Conservation (phyloP, 352 stramenopile species). For the Saprolegnia diclina region DNA sequence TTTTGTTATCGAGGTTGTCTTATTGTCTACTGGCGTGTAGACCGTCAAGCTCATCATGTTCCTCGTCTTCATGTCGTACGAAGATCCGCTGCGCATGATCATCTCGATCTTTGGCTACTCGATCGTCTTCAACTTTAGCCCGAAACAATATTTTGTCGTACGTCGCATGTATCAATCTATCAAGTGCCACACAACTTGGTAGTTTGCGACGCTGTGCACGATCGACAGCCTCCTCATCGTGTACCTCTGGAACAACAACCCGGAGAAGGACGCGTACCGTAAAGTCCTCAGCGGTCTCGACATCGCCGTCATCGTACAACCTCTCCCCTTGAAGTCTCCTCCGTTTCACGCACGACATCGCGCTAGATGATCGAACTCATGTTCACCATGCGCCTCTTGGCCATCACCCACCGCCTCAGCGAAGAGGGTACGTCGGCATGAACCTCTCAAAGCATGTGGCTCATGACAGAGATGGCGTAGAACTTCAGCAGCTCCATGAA, state of each 20-base stretch:
- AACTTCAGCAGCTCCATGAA: conserved; percentile 22
- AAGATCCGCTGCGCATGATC: conserved; percentile 24
- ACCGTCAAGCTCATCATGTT: conserved; percentile 28
- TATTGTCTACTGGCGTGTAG: not conserved
- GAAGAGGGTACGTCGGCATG: not conserved
- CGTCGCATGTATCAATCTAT: not conserved
- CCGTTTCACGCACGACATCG: not conserved
- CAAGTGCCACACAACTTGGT: not conserved
- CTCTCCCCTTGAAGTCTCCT: not conserved
- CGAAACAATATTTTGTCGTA: conserved; percentile 23
- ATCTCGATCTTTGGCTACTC: conserved; percentile 27
- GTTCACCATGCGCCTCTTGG: conserved; percentile 3
- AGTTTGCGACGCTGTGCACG: conserved; percentile 25
- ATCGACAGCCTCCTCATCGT: conserved; percentile 24
- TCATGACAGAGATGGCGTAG: conserved; percentile 1
- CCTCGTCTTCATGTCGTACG: conserved; percentile 27
- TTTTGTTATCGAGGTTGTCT: no score
- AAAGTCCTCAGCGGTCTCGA: conserved; percentile 7
- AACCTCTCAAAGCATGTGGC: no score
- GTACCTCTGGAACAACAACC: conserved; percentile 17
- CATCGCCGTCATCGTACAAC: conserved; percentile 12
- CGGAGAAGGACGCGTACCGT: conserved; percentile 22
- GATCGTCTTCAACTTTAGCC: conserved; percentile 24
- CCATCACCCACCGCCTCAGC: conserved; percentile 5
- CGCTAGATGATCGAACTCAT: conserved; percentile 20